A percentile compares a stretch with the other conserved stretches of the same genome.
Evolutionary conservation across 805 yeast species (phyloP).

Genomic region (Pichia occidentalis): DNA sequence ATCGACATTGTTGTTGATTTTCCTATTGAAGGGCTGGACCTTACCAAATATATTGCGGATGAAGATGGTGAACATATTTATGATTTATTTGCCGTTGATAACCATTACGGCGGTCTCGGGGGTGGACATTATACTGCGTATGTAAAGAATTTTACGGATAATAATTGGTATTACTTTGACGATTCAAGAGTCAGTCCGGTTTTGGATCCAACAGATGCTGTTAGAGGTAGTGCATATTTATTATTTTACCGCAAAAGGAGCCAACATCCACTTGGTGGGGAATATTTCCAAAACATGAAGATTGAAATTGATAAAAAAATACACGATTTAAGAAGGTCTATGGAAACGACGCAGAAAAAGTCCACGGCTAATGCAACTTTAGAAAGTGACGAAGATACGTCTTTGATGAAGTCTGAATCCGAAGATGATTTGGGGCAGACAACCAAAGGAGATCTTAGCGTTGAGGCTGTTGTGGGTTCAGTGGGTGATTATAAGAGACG

Average conservation of each 20-base stretch:
- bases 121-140: conserved; percentile 97
- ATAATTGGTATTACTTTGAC: conserved; percentile 83
- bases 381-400: conserved; percentile 2
- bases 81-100: conserved; percentile 89
- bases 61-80: conserved; percentile 43
- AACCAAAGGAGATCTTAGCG: conserved; percentile 1
- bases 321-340: conserved; percentile 9
- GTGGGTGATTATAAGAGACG: too few species aligned
- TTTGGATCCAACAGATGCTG: conserved; percentile 51
- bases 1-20: conserved; percentile 79
- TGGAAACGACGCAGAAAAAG: conserved; percentile 7
- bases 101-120: conserved; percentile 92
- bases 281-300: conserved; percentile 35
- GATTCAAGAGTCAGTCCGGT: conserved; percentile 64
- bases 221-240: conserved; percentile 79
- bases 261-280: conserved; percentile 40
- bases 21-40: conserved; percentile 77
- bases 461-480: too few species aligned
- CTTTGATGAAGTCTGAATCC: conserved; percentile 2
- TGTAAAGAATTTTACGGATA: conserved; percentile 70
- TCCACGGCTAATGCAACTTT: background rate
- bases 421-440: conserved; percentile 6
- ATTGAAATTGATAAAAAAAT: conserved; percentile 30
- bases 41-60: conserved; percentile 50
- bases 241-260: conserved; percentile 68